Percentiles rank a stretch among this genome's conserved stretches.
phyloP scores from a whole-genome alignment of 2,329 filamentous ascomycete genomes.

The Teratosphaeriaceae sp. region DNA sequence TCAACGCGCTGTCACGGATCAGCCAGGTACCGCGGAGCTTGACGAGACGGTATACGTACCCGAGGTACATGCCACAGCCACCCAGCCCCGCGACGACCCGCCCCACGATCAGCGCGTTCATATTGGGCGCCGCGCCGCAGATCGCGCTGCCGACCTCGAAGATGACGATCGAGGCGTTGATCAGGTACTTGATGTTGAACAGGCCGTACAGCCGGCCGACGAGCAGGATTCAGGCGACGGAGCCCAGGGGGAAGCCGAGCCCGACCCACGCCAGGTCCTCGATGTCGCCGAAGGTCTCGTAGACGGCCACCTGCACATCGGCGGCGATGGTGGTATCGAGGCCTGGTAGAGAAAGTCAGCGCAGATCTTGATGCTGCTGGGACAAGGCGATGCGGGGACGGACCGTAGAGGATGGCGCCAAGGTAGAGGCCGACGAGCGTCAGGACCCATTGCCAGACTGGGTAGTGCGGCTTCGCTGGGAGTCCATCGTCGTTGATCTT shows the following conservation, averaged over 20 bases:
- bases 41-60: not conserved
- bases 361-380: not conserved
- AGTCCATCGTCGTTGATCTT: no score
- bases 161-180: constrained; percentile 37
- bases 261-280: constrained; percentile 25
- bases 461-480: no score
- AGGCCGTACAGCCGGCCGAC: constrained; percentile 43
- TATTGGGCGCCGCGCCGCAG: constrained; percentile 46
- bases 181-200: constrained; percentile 42
- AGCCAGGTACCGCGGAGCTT: constrained; percentile 19
- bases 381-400: not conserved
- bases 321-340: constrained; percentile 22
- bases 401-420: constrained; percentile 2
- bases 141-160: constrained; percentile 49
- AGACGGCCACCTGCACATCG: constrained; percentile 24
- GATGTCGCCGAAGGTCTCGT: constrained; percentile 23
- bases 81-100: constrained; percentile 46
- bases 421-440: constrained; percentile 1
- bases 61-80: not conserved
- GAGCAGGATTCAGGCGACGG: constrained; percentile 32
- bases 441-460: not conserved
- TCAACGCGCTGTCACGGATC: constrained; percentile 24
- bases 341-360: no score
- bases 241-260: constrained; percentile 24
- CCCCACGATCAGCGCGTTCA: constrained; percentile 44